phyloP scores from a whole-genome alignment of 495 filamentous ascomycete species.

The Penicillium cinerascens region DNA sequence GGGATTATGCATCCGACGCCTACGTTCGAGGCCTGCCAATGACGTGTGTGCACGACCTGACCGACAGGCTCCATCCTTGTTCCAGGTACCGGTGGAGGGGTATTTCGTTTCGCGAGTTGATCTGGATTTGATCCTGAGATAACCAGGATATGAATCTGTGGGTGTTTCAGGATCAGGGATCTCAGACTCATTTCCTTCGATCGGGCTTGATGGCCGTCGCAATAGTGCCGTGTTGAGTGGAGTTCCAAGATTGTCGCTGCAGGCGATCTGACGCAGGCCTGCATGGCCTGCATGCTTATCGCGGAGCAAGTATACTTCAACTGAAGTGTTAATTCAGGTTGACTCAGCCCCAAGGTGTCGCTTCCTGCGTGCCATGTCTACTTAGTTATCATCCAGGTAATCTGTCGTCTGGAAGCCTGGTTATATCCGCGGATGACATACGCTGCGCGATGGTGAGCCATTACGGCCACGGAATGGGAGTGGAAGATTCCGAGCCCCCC shows the following conservation, averaged over 20 bases:
- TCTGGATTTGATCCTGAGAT: not conserved
- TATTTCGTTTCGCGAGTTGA: not conserved
- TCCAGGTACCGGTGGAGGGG: not conserved
- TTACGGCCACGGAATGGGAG: too few species aligned
- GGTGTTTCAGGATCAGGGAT: not conserved
- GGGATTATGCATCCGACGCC: conserved; percentile 5
- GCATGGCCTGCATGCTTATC: not conserved
- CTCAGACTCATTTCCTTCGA: not conserved
- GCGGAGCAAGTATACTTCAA: not conserved
- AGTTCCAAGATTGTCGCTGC: not conserved
- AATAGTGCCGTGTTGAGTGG: not conserved
- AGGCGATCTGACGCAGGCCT: conserved; percentile 1
- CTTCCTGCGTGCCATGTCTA: too few species aligned
- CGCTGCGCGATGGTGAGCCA: too few species aligned
- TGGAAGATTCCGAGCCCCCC: too few species aligned
- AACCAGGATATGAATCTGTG: not conserved
- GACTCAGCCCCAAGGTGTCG: too few species aligned
- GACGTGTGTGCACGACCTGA: conserved; percentile 10
- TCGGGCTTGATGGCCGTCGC: not conserved
- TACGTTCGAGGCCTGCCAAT: conserved; percentile 1
- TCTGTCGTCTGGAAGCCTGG: too few species aligned
- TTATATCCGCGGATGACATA: too few species aligned
- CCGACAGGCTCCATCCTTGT: not conserved
- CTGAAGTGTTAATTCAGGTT: too few species aligned
- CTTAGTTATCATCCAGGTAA: too few species aligned